Conservation (phyloP, 2,329 filamentous ascomycete genomes). For the Arthrobotrys musiformis region DNA sequence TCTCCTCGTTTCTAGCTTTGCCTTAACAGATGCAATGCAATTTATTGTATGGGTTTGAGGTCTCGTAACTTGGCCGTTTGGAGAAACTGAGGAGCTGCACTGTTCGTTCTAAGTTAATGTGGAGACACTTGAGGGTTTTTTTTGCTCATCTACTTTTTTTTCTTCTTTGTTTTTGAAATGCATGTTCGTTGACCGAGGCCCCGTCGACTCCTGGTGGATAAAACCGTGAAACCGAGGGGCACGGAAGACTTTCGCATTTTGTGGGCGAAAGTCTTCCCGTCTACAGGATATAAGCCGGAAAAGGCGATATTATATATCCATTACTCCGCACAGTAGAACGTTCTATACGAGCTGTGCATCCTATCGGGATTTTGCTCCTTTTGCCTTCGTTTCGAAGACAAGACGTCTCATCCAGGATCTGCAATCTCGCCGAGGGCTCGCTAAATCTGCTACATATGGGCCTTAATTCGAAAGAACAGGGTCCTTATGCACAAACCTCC, state of each 20-base stretch:
- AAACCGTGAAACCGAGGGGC: constrained; percentile 49
- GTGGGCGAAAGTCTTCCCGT: constrained; percentile 39
- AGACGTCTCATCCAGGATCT: constrained; percentile 39
- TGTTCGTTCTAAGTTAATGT: constrained; percentile 42
- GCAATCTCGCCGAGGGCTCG: constrained; percentile 54
- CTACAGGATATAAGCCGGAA: constrained; percentile 24
- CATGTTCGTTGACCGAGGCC: constrained; percentile 42
- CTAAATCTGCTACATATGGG: constrained; percentile 54
- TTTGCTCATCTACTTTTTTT: constrained; percentile 20
- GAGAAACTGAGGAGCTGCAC: constrained; percentile 26
- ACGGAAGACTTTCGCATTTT: constrained; percentile 14
- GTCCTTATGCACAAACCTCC: constrained; percentile 29
- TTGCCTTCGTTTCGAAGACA: constrained; percentile 25
- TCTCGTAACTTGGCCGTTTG: background rate
- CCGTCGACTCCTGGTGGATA: constrained; percentile 23
- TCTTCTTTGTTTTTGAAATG: constrained; percentile 14
- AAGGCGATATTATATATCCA: constrained; percentile 4
- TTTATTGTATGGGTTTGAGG: constrained; percentile 13
- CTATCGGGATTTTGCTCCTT: constrained; percentile 14
- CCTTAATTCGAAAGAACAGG: constrained; percentile 45
- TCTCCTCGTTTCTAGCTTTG: constrained; percentile 6
- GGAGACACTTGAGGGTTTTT: constrained; percentile 55
- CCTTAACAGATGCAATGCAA: constrained; percentile 1
- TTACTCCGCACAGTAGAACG: constrained; percentile 17
- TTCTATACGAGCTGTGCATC: constrained; percentile 31